Base-by-base conservation (phyloP, 148 eudicot species). In the Nepenthes gracilis region DNA sequence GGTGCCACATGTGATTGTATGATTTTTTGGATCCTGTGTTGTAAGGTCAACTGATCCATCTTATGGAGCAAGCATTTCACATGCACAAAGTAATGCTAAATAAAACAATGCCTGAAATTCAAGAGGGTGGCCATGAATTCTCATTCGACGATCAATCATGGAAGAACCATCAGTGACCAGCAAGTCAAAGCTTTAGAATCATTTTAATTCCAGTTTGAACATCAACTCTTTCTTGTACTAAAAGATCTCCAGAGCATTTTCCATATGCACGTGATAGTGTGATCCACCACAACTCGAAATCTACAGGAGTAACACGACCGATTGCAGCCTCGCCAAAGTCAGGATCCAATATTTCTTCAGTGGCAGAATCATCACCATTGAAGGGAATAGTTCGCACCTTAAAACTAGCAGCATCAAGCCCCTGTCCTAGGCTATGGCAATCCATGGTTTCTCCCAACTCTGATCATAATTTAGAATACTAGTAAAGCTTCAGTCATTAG, bases 51-150 rank as follows among this genome's bases (percentile, higher is more conserved):
- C n/a, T n/a, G n/a, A n/a, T n/a, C n/a, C n/a, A n/a, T n/a, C n/a
- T n/a, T n/a, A n/a, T n/a, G n/a, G n/a, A n/a, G n/a, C n/a, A n/a
- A n/a, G n/a, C n/a, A n/a, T n/a, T n/a, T n/a, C n/a, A n/a, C n/a
- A n/a, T n/a, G n/a, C n/a, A n/a, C n/a, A n/a, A n/a, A n/a, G n/a
- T n/a, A n/a, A n/a, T n/a, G n/a, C n/a, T n/a, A n/a, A n/a, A n/a
- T n/a, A n/a, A n/a, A n/a, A n/a, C n/a, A n/a, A n/a, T n/a, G n/a
- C 90, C 85, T 87, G 95, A 68, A 84, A 84, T 75, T 87, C 95
- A 50, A 84, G 79, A 50, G 95, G 95, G 54, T 87, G 95, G 55
- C 95, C 90, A 77, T 87, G 95, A 72, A 87, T 84, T 15, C 95
- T 90, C 90, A 87, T 87, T 53, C 95, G 90, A 12, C 95, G 87